Percentiles rank a stretch among this genome's conserved stretches.
Evolutionary conservation across 306 rosid species (phyloP).

Genomic region (Phaseolus lunatus): DNA sequence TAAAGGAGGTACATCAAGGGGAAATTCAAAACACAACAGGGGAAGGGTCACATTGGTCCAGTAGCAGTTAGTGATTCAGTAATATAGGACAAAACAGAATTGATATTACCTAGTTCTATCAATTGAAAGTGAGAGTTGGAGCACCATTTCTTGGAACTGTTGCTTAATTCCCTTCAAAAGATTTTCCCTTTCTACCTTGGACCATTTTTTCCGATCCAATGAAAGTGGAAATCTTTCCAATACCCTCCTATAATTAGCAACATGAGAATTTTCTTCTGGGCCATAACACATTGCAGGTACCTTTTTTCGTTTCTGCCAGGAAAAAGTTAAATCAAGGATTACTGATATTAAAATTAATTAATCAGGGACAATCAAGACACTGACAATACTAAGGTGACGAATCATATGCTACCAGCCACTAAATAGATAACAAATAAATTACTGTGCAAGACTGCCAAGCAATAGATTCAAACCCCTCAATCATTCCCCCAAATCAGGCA

Average conservation of each 20-base stretch:
- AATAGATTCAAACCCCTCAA: conserved; percentile 25
- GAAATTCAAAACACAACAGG: background rate
- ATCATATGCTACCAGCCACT: background rate
- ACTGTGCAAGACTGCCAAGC: conserved; percentile 14
- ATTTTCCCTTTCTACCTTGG: conserved; percentile 66
- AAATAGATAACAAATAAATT: background rate
- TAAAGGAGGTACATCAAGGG: conserved; percentile 24
- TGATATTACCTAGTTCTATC: conserved; percentile 65
- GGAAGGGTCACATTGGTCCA: conserved; percentile 33
- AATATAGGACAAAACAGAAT: conserved; percentile 32
- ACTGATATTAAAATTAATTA: conserved; percentile 1
- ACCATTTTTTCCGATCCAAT: conserved; percentile 77
- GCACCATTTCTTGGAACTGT: conserved; percentile 79
- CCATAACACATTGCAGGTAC: conserved; percentile 67
- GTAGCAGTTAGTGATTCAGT: conserved; percentile 11
- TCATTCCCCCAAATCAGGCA: background rate
- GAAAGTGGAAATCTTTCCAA: conserved; percentile 66
- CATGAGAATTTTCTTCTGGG: conserved; percentile 80
- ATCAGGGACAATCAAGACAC: conserved; percentile 9
- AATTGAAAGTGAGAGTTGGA: conserved; percentile 62
- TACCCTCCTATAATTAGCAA: conserved; percentile 68
- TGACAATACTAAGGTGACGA: conserved; percentile 8
- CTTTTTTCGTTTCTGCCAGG: conserved; percentile 57
- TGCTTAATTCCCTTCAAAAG: conserved; percentile 86
- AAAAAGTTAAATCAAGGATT: conserved; percentile 38